Base-by-base conservation (phyloP, 768 basidiomycete species). In the Termitomyces sp. region DNA sequence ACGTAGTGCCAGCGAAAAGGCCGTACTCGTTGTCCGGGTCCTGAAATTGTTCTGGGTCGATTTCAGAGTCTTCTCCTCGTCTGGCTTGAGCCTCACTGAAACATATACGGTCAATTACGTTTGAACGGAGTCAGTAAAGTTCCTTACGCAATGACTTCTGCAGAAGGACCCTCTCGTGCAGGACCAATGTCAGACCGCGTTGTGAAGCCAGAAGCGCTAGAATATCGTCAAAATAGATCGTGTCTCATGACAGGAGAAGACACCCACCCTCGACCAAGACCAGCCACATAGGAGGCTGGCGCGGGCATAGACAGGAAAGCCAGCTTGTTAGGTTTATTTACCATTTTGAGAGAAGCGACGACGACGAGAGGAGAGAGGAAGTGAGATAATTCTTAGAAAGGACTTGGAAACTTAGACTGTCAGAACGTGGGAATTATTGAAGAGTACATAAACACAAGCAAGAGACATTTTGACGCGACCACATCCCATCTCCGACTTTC, bases 111-210 rank as follows among this genome's bases (percentile, higher is more conserved):
- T 50, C 28, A 53, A 35, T 38, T 33, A 30, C 28, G 5, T 5
- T 5, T 18, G 0, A 13, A 8, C 6, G 44, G 7, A 54, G 18
- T 51, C 4, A 36, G 32, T 35, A n/a, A 14, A 18, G 13, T 16
- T 16, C 82, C 89, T 51, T 65, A 93, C 88, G 93, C 95, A 52
- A 96, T 79, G 0, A 87, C 86, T 74, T 95, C 94, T 35, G 93
- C 95, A 18, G 91, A 92, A 0, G 95, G 94, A 0, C 93, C 94
- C 68, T 97, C 95, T 71, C 97, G 80, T 8, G 97, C 97, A 38
- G 97, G 97, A 69, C 97, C 97, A 60, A 99, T 98, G 86, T 98
- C 97, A 44, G 94, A 96, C 50, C 95, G 89, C 6, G 96, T 98
- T 0, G 96, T 98, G 75, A 98, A 98, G 59, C 95, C 95, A 49